Evolutionary conservation across 73 alveolate species (phyloP).

Genomic region (Paramecium primaurelia): DNA sequence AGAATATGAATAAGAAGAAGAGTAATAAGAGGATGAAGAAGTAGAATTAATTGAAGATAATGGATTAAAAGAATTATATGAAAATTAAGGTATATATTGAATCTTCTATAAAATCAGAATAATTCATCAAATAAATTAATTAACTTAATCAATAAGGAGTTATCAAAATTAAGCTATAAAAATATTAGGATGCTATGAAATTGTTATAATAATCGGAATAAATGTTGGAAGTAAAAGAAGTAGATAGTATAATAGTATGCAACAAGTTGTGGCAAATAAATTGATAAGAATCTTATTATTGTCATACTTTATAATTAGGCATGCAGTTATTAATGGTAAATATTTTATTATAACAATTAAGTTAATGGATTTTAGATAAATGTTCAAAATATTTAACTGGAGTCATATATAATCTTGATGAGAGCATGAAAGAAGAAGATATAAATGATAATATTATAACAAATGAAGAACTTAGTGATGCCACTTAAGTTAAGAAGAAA

Average conservation of each 20-base stretch:
- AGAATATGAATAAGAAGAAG: neutral
- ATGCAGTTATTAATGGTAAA: constrained; percentile 53
- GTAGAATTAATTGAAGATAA: neutral
- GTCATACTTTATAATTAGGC: constrained; percentile 55
- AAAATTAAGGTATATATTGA: neutral
- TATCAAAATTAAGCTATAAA: neutral
- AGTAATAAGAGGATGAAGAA: neutral
- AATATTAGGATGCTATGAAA: constrained; percentile 35
- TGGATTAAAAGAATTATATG: neutral
- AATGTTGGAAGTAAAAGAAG: constrained; percentile 49
- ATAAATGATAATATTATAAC: neutral
- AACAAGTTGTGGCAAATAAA: constrained; percentile 58
- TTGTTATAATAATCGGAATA: constrained; percentile 50
- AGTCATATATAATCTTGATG: constrained; percentile 53
- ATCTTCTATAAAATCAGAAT: neutral
- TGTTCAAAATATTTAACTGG: constrained; percentile 57
- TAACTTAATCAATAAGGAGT: neutral
- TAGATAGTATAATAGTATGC: constrained; percentile 17
- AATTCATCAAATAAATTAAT: neutral
- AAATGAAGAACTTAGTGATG: neutral
- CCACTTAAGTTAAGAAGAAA: neutral
- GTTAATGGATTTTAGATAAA: constrained; percentile 56
- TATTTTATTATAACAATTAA: neutral
- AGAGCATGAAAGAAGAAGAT: constrained; percentile 48
- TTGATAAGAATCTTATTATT: constrained; percentile 53